Base-by-base conservation (phyloP, 2,329 filamentous ascomycete genomes). In the Herpotrichia juniperi region DNA sequence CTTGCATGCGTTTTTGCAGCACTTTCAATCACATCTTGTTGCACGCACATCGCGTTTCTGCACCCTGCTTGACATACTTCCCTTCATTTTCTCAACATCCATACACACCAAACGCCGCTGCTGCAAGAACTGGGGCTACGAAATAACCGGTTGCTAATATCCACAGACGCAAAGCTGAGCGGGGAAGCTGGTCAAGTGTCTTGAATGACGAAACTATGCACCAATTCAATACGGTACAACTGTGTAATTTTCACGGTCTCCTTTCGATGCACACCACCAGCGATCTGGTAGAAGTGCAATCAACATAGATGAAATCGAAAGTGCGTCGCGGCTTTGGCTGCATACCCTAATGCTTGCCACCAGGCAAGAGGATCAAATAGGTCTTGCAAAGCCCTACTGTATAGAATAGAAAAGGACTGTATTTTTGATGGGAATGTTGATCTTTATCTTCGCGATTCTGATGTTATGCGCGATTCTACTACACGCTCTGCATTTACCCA, bases 81-180 rank as follows among this genome's bases (percentile, higher is more conserved):
- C 21, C 6, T 19, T 14, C n/a, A n/a, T n/a, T n/a, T n/a, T n/a
- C n/a, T n/a, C n/a, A n/a, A n/a, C n/a, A n/a, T n/a, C n/a, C n/a
- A n/a, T n/a, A n/a, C n/a, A n/a, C n/a, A n/a, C 37, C 37, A 40
- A 40, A 40, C 37, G 5, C 9, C 25, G 37, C 11, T 40, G 37
- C 12, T 24, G 21, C 37, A 40, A 40, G 16, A 8, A 9, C 21
- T 10, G 6, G 14, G 19, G 14, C 37, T 40, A 19, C 17, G 16
- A 24, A 40, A 24, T 24, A 40, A 21, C 37, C 37, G 37, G 37
- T 14, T 40, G 37, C 6, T 40, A 40, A 40, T 24, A 40, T 40
- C 3, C 6, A 24, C 37, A 6, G 19, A 5, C 14, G 8, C 17
- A 5, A 19, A 40, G 37, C n/a, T n/a, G 21, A 24, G 37, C 37